Base-by-base conservation (phyloP, 2,329 filamentous ascomycete genomes). In the Ilyonectria mors-panacis region DNA sequence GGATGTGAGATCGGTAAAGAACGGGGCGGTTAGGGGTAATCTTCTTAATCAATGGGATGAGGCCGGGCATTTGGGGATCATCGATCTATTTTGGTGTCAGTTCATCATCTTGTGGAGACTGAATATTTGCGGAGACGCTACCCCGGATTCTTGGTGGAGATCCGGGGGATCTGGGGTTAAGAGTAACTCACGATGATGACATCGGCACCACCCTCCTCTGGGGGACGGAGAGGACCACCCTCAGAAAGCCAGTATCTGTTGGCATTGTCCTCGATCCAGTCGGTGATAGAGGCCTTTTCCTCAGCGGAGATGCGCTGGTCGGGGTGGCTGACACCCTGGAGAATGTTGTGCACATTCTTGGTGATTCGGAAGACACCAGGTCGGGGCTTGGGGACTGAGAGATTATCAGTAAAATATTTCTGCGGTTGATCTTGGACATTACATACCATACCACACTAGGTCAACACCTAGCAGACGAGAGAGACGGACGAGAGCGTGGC, bases 341-440 rank as follows among this genome's bases (percentile, higher is more conserved):
- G 88, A 70, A 95, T 95, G 80, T 96, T 96, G 87, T 96, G 93
- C 73, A 94, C 92, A 71, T 92, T 94, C 82, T 96, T 96, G 72
- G 93, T 96, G 79, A 94, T 92, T 57, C 93, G 87, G 80, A 96
- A 96, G 12, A 95, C 90, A 17, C 92, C 91, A 3, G 92, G 92
- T 57, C 92, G 90, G 23, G 93, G 93, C 78, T 94, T 94, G 7
- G 93, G 93, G 1, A 95, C 93, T 86, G 28, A 35, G 26, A 26
- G 17, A 2, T 1, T 26, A 51, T 73, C 2, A 72, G 62, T 35
- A 37, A 26, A 13, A 37, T 6, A 2, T 13, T 15, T 39, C 13
- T 1, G 19, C 28, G 15, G 10, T 35, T 19, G 12, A 1, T 10
- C 2, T 15, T 8, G 5, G 6, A 19, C 3, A 9, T 15, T 61